Evolutionary conservation across 768 basidiomycete species (phyloP).

Genomic region (Clavulina sp.): DNA sequence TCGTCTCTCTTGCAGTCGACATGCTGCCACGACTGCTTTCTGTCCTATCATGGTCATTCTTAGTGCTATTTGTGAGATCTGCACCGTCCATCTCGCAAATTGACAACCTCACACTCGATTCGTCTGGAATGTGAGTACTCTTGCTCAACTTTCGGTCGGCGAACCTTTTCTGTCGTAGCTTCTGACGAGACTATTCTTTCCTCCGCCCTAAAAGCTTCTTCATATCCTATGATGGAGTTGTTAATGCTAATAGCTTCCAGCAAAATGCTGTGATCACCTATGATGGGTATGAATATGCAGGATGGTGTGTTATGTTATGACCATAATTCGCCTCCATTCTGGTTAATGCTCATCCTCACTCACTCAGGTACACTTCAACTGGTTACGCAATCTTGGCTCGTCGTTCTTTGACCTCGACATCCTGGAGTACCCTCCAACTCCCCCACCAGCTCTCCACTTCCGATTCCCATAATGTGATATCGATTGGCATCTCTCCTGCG

Average conservation of each 20-base stretch:
- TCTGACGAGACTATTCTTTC: not conserved
- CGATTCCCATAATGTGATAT: slow-evolving; percentile 8
- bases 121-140: not conserved
- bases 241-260: slow-evolving; percentile 6
- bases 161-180: no score
- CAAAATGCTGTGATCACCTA: slow-evolving; percentile 2
- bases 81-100: not conserved
- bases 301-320: slow-evolving; percentile 4
- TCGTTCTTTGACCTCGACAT: not conserved
- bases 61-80: not conserved
- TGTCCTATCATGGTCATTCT: not conserved
- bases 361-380: not conserved
- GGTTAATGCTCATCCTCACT: not conserved
- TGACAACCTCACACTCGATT: not conserved
- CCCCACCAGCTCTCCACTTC: slow-evolving; percentile 4
- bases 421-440: slow-evolving; percentile 1
- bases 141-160: no score
- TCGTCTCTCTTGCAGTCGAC: no score
- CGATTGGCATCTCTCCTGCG: slow-evolving; percentile 4
- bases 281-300: slow-evolving; percentile 8
- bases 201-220: not conserved
- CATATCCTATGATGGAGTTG: slow-evolving; percentile 8
- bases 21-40: no score
- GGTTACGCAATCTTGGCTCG: slow-evolving; percentile 5
- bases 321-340: not conserved